A percentile compares a stretch with the other conserved stretches of the same genome.
Evolutionary conservation across 176 grass and related monocot genomes (phyloP).

Genomic region (Carex scoparia): DNA sequence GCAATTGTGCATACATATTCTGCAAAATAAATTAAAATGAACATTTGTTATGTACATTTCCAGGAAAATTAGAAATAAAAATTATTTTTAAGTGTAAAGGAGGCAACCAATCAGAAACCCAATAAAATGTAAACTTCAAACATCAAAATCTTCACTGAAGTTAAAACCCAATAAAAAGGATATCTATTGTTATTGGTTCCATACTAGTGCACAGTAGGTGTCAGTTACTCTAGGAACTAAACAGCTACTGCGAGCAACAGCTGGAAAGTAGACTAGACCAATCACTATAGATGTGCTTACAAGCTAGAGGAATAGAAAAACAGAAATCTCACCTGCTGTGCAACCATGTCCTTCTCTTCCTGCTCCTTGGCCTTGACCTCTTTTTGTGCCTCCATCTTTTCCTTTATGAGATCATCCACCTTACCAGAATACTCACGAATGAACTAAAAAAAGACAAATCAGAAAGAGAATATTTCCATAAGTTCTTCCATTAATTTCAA

Average conservation of each 20-base stretch:
- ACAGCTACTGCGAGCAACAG: not conserved
- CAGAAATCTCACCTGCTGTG: slow-evolving; percentile 59
- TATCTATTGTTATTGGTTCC: not conserved
- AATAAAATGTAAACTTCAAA: not conserved
- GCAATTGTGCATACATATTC: slow-evolving; percentile 95
- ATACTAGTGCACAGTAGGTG: not conserved
- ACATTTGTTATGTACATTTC: not conserved
- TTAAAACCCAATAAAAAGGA: not conserved
- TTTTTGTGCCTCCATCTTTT: slow-evolving; percentile 70
- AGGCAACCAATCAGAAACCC: not conserved
- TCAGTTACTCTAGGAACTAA: not conserved
- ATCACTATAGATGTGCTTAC: not conserved
- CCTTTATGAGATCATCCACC: slow-evolving; percentile 90
- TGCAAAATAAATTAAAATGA: slow-evolving; percentile 35
- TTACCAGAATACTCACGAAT: slow-evolving; percentile 90
- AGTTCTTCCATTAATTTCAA: not conserved
- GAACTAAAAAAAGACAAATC: slow-evolving; percentile 35
- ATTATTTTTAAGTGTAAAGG: not conserved
- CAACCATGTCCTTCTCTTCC: slow-evolving; percentile 81
- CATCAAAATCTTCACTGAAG: not conserved
- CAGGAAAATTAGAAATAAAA: not conserved
- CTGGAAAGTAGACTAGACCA: not conserved
- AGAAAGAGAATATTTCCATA: not conserved
- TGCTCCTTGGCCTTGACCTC: slow-evolving; percentile 83
- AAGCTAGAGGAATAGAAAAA: not conserved